A percentile compares a stretch with the other conserved stretches of the same genome.
Evolutionary conservation across 2,329 filamentous ascomycete species (phyloP).

Genomic region (Fusarium cyanostomum): DNA sequence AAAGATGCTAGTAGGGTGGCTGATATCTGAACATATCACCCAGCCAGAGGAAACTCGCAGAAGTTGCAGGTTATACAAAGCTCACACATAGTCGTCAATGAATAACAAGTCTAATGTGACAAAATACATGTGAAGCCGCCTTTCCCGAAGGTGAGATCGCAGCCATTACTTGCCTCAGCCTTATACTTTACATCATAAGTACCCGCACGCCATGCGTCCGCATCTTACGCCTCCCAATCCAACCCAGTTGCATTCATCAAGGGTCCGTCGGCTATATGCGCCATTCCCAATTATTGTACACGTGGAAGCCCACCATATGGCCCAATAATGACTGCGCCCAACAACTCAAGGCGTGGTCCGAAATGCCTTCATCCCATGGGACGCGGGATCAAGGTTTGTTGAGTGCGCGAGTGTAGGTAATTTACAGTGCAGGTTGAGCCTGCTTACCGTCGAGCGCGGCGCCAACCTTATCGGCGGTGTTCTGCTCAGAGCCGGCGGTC

Average conservation of each 20-base stretch:
- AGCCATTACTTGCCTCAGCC: conserved; percentile 39
- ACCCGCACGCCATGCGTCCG: conserved; percentile 35
- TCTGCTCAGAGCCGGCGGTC: conserved; percentile 57
- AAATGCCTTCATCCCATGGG: conserved; percentile 23
- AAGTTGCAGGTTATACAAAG: conserved; percentile 9
- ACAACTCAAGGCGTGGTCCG: conserved; percentile 29
- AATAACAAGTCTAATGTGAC: conserved; percentile 40
- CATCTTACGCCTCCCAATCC: conserved; percentile 27
- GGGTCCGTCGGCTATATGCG: conserved; percentile 36
- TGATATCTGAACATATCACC: neutral
- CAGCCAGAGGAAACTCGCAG: neutral
- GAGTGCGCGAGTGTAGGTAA: conserved; percentile 4
- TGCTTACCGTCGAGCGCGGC: conserved; percentile 59
- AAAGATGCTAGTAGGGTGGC: too few relatives aligned
- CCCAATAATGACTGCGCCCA: conserved; percentile 34
- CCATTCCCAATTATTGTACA: conserved; percentile 46
- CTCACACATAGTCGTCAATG: conserved; percentile 35
- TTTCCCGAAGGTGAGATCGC: conserved; percentile 45
- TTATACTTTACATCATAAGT: conserved; percentile 44
- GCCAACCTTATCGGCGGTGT: conserved; percentile 60
- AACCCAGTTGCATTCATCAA: conserved; percentile 37
- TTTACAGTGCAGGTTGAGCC: conserved; percentile 62
- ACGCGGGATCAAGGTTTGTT: conserved; percentile 18
- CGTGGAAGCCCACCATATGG: conserved; percentile 31
- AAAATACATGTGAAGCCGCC: conserved; percentile 43